A percentile compares a stretch with the other conserved stretches of the same genome.
These are phyloP conservation scores for Apiospora saccharicola DNA, from an alignment of 2,329 filamentous ascomycete species.

Conservation along the genomic window DNA sequence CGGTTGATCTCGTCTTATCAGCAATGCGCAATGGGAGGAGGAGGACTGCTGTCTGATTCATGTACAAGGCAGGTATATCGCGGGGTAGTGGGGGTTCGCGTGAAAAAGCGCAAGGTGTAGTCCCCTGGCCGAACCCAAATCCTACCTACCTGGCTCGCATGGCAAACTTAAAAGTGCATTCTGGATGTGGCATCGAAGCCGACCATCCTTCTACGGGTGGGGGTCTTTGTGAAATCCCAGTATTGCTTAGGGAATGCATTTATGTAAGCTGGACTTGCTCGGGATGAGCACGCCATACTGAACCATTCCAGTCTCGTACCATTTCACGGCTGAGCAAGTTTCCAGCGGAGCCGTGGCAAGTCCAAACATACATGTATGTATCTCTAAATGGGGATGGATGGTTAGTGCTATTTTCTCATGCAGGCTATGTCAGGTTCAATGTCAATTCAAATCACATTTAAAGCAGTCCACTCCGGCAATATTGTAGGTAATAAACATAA, in stretches of 20 bases:
- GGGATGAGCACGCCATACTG: neutral
- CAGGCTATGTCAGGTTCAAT: neutral
- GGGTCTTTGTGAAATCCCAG: neutral
- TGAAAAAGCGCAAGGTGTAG: neutral
- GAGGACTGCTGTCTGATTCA: neutral
- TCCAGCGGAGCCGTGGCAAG: neutral
- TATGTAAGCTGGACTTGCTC: neutral
- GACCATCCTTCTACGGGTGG: neutral
- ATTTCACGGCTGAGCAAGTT: neutral
- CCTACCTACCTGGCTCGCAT: neutral
- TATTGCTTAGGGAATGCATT: neutral
- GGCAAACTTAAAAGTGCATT: neutral
- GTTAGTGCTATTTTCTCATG: neutral
- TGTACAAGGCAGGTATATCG: neutral
- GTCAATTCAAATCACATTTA: neutral
- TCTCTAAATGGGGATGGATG: neutral
- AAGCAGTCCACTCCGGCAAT: neutral
- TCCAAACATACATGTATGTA: neutral
- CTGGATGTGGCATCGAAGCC: neutral
- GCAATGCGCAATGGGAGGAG: neutral
- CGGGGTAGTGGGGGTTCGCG: conserved; percentile 16
- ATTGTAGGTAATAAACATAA: neutral
- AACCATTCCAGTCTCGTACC: conserved; percentile 11
- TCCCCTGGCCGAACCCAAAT: conserved; percentile 9
- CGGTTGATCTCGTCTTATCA: neutral